phyloP scores from a whole-genome alignment of 495 filamentous ascomycete species.

The Aspergillus nanangensis region DNA sequence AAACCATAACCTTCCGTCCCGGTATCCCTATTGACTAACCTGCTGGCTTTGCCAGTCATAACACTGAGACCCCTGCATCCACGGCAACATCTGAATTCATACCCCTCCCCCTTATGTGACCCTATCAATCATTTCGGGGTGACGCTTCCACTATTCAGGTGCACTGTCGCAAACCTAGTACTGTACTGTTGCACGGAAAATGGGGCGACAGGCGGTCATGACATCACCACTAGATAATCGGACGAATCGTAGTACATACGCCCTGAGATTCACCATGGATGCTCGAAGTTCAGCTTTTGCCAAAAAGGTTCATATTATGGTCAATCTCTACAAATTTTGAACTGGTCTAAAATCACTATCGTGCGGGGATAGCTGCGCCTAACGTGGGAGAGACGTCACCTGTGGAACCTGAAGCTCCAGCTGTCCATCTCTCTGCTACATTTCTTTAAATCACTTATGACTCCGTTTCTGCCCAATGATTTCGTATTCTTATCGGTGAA shows the following conservation, averaged over 20 bases:
- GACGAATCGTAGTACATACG: background rate
- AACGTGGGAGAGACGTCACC: background rate
- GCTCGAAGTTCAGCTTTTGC: background rate
- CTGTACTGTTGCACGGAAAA: background rate
- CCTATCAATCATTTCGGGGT: background rate
- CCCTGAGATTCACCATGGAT: background rate
- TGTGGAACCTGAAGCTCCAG: background rate
- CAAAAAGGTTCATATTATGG: too few relatives aligned
- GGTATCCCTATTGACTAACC: too few relatives aligned
- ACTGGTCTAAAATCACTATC: too few relatives aligned
- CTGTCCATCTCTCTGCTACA: background rate
- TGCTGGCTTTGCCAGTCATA: too few relatives aligned
- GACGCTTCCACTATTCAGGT: background rate
- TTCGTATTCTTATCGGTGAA: background rate
- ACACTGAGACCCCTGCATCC: background rate
- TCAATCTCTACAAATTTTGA: too few relatives aligned
- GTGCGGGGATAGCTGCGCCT: background rate
- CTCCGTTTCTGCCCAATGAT: background rate
- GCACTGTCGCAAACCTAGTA: background rate
- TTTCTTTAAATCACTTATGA: background rate
- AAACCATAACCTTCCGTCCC: too few relatives aligned
- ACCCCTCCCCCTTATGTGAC: background rate
- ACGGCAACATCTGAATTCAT: background rate
- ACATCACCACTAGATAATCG: slow-evolving; percentile 5
- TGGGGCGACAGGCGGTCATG: background rate